Base-by-base conservation (phyloP, 2,329 filamentous ascomycete species). In the Verticillium nubilum region DNA sequence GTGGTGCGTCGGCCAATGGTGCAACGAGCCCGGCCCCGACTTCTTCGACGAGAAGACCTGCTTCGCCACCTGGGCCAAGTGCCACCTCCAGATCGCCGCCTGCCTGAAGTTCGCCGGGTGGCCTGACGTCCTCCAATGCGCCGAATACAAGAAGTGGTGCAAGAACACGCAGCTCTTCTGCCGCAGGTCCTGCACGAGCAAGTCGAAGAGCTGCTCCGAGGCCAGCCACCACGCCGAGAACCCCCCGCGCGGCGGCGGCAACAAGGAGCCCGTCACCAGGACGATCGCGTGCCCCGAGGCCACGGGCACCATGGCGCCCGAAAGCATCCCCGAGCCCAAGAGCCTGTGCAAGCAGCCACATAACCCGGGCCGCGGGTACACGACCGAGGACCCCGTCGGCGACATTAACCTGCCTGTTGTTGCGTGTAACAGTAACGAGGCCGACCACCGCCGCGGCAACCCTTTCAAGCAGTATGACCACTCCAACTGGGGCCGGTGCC, bases 361-460 rank as follows among this genome's bases (percentile, higher is more conserved):
- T 57, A 80, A 74, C 72, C 81, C 83, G 65, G 80, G 81, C 68
- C 83, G 81, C 65, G 86, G 85, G 56, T 94, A 92, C 68, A 85
- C 84, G 1, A 86, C 88, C 2, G 84, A 87, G 33, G 86, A 76
- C 57, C 76, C 80, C 2, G 79, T 84, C 17, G 82, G 80, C 56
- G 76, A 73, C 61, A 83, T 85, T 57, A 70, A 74, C 25, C 71
- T 85, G 58, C 82, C 82, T 52, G 70, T 81, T 58, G 75, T 85
- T 29, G 78, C 77, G 26, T 85, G 82, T 74, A 85, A 84, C 70
- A 81, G 84, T 64, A 64, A 78, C 50, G 67, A 72, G 60, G 60
- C 62, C 7, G 78, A 83, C 63, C 79, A 73, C 64, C 62, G 64
- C 27, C 26, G 64, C 9, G 64, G 64, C 58, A 76, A 78, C 63